phyloP scores from a whole-genome alignment of 495 filamentous ascomycete genomes.

The Patellaria atrata region DNA sequence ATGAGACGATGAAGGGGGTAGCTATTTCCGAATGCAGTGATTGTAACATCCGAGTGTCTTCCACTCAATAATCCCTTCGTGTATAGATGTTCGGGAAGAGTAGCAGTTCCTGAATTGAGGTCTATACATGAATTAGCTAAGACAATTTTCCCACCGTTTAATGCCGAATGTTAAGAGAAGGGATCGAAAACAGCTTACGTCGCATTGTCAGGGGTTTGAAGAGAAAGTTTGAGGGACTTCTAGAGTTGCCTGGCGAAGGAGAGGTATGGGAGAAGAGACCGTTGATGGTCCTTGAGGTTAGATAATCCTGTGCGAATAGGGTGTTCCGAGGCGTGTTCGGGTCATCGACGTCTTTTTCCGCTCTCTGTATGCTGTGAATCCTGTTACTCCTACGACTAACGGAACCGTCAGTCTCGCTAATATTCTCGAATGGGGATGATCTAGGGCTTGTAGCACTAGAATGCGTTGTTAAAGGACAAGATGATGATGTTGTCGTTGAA shows the following conservation, averaged over 20 bases:
- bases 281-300: constrained; percentile 24
- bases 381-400: too few relatives aligned
- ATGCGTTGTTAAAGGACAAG: too few relatives aligned
- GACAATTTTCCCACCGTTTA: too few relatives aligned
- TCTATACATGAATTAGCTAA: constrained; percentile 12
- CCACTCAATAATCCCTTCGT: constrained; percentile 40
- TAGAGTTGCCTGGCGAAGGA: constrained; percentile 16
- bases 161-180: too few relatives aligned
- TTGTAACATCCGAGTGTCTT: constrained; percentile 41
- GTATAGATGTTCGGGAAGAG: constrained; percentile 42
- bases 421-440: too few relatives aligned
- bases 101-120: constrained; percentile 28
- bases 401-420: too few relatives aligned
- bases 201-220: too few relatives aligned
- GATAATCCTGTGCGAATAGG: constrained; percentile 16
- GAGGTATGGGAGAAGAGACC: constrained; percentile 20
- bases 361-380: constrained; percentile 20
- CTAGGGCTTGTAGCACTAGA: too few relatives aligned
- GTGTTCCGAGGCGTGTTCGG: constrained; percentile 20
- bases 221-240: constrained; percentile 23
- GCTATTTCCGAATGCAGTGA: constrained; percentile 38
- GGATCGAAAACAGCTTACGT: too few relatives aligned
- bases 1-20: constrained; percentile 43
- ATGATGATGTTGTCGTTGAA: too few relatives aligned
- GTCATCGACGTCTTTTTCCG: constrained; percentile 32